Conservation (phyloP, 2,329 filamentous ascomycete species). For the Periconia sp. region DNA sequence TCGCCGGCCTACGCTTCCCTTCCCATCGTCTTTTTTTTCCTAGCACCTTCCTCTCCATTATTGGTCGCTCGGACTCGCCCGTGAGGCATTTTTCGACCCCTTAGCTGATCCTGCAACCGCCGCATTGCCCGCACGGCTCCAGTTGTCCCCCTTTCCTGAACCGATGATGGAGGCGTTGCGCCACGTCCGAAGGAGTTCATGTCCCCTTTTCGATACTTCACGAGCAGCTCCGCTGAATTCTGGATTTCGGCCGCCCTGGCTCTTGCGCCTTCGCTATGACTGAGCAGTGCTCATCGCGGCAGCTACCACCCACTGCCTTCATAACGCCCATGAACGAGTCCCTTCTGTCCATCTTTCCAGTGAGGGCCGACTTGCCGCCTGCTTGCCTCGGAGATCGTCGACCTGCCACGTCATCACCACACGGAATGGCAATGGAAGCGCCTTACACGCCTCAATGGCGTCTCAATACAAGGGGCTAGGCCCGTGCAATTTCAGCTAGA, state of each 20-base stretch:
- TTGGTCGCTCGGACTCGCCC: slow-evolving; percentile 15
- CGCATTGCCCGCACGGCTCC: slow-evolving; percentile 11
- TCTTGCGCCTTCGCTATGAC: slow-evolving; percentile 7
- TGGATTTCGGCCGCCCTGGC: slow-evolving; percentile 6
- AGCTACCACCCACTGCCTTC: slow-evolving; percentile 4
- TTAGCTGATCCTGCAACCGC: slow-evolving; percentile 15
- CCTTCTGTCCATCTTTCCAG: slow-evolving; percentile 1
- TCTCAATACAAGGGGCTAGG: slow-evolving; percentile 9
- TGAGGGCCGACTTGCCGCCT: too few species aligned
- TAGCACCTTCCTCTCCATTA: slow-evolving; percentile 9
- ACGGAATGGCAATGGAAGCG: slow-evolving; percentile 9
- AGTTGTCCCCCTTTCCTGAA: slow-evolving; percentile 4
- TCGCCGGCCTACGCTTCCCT: slow-evolving; percentile 16
- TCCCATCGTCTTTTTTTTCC: slow-evolving; percentile 20
- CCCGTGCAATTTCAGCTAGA: slow-evolving; percentile 8
- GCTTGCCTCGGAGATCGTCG: slow-evolving; percentile 4
- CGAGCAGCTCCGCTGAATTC: slow-evolving; percentile 2
- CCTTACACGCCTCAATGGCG: slow-evolving; percentile 12
- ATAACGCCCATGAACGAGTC: slow-evolving; percentile 4
- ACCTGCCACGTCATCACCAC: slow-evolving; percentile 16
- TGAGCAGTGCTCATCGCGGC: slow-evolving; percentile 12
- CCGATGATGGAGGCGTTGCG: slow-evolving; percentile 5
- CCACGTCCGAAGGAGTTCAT: background rate
- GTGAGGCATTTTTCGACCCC: slow-evolving; percentile 21
- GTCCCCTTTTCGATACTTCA: slow-evolving; percentile 5